Percentiles rank a stretch among this genome's conserved stretches.
phyloP scores from a whole-genome alignment of 352 stramenopile genomes.

The Phytophthora multivora region DNA sequence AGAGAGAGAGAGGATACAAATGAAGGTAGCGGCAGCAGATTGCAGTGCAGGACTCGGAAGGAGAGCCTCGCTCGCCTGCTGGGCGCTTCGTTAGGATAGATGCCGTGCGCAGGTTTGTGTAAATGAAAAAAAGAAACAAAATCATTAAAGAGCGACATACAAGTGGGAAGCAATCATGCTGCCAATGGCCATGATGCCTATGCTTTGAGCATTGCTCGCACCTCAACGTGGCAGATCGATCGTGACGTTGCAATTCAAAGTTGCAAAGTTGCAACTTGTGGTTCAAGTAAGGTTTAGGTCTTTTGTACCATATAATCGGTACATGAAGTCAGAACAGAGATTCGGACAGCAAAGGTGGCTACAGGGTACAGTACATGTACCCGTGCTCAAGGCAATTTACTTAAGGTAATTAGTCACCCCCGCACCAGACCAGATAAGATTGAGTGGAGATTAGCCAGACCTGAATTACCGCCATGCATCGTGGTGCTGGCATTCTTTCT shows the following conservation, averaged over 20 bases:
- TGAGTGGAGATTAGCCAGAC: background rate
- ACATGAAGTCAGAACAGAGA: constrained; percentile 18
- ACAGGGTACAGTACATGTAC: too few species aligned
- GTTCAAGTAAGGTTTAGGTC: constrained; percentile 1
- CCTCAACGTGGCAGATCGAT: background rate
- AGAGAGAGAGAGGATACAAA: constrained; percentile 21
- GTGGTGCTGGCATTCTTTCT: background rate
- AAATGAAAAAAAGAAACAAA: constrained; percentile 33
- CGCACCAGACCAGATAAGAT: constrained; percentile 6
- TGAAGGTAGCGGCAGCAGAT: constrained; percentile 26
- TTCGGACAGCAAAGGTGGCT: constrained; percentile 9
- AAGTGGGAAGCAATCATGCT: constrained; percentile 10
- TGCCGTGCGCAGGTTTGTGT: constrained; percentile 38
- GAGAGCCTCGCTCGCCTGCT: constrained; percentile 27
- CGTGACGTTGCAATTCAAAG: too few species aligned
- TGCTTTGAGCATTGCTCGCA: too few species aligned
- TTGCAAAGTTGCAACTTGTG: too few species aligned
- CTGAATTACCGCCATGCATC: constrained; percentile 1
- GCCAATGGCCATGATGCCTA: too few species aligned
- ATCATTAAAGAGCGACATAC: constrained; percentile 25
- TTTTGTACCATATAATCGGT: background rate
- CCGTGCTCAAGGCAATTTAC: too few species aligned
- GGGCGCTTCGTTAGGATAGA: constrained; percentile 45
- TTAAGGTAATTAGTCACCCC: background rate
- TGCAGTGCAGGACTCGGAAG: constrained; percentile 15